phyloP scores from a whole-genome alignment of 176 grass and related monocot genomes.

The Rhynchospora tenuis region DNA sequence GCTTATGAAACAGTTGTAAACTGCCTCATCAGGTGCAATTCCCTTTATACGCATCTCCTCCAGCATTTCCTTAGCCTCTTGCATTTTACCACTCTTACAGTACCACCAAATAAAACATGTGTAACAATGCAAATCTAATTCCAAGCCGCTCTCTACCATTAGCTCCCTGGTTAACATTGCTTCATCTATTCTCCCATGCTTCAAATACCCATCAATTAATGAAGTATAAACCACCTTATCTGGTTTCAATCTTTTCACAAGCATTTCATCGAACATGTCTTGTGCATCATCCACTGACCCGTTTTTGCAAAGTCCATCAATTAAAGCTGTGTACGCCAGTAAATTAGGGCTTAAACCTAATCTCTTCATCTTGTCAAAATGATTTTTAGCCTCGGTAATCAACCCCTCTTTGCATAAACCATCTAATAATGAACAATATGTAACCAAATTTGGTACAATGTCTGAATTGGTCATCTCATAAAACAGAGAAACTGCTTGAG shows the following conservation, averaged over 20 bases:
- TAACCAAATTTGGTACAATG: slow-evolving; percentile 55
- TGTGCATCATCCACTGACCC: slow-evolving; percentile 51
- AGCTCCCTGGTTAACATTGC: slow-evolving; percentile 58
- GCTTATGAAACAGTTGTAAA: slow-evolving; percentile 82
- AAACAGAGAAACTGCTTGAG: slow-evolving; percentile 64
- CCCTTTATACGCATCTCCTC: slow-evolving; percentile 67
- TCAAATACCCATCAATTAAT: slow-evolving; percentile 79
- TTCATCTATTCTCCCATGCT: slow-evolving; percentile 63
- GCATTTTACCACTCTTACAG: slow-evolving; percentile 70
- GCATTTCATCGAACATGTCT: slow-evolving; percentile 71
- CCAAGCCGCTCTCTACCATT: slow-evolving; percentile 75
- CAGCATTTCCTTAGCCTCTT: slow-evolving; percentile 66
- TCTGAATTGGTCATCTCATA: slow-evolving; percentile 53
- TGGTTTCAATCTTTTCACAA: slow-evolving; percentile 38
- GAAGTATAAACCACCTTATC: slow-evolving; percentile 86
- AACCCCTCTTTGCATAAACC: slow-evolving; percentile 80
- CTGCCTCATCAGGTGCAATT: slow-evolving; percentile 63
- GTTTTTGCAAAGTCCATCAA: slow-evolving; percentile 86
- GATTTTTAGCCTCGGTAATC: slow-evolving; percentile 45
- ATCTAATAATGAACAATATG: slow-evolving; percentile 82
- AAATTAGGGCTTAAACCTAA: slow-evolving; percentile 63
- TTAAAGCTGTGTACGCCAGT: slow-evolving; percentile 55
- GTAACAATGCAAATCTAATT: slow-evolving; percentile 74
- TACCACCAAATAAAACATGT: slow-evolving; percentile 84
- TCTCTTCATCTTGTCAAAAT: slow-evolving; percentile 79